phyloP scores from a whole-genome alignment of 805 yeast species.

The Tetrapisispora arboricola region DNA sequence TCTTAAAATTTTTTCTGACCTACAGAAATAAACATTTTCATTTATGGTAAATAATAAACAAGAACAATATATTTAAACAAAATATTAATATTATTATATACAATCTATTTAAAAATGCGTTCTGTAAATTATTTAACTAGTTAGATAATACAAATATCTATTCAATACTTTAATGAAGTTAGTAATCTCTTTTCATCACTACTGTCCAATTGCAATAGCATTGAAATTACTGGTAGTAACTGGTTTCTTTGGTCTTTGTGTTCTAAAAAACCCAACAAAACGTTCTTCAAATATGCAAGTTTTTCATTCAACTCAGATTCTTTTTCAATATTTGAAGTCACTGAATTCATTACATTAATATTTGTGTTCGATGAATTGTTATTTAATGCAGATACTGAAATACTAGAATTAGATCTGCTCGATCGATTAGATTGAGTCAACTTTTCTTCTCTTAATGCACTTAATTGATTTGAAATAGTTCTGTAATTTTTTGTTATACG shows the following conservation, averaged over 20 bases:
- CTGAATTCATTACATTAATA: background rate
- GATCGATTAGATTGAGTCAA: slow-evolving; percentile 19
- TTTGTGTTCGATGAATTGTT: background rate
- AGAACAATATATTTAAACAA: background rate
- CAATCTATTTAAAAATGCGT: background rate
- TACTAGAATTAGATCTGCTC: slow-evolving; percentile 31
- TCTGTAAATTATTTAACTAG: background rate
- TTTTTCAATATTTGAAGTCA: background rate
- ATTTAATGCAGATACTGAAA: slow-evolving; percentile 17
- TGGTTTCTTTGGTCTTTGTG: slow-evolving; percentile 85
- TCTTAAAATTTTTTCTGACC: background rate
- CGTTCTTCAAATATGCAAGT: slow-evolving; percentile 77
- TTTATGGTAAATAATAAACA: too few relatives aligned
- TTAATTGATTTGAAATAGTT: slow-evolving; percentile 48
- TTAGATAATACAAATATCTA: background rate
- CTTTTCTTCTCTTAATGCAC: slow-evolving; percentile 32
- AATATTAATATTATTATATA: background rate
- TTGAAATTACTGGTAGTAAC: slow-evolving; percentile 75
- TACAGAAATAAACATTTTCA: too few relatives aligned
- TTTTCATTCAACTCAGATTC: slow-evolving; percentile 32
- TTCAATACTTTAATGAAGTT: slow-evolving; percentile 32
- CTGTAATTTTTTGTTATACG: slow-evolving; percentile 63
- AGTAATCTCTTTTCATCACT: slow-evolving; percentile 69
- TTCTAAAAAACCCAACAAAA: slow-evolving; percentile 81
- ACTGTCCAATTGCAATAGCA: slow-evolving; percentile 55